A percentile compares a stretch with the other conserved stretches of the same genome.
Conservation (phyloP, 495 filamentous ascomycete genomes). For the Neurospora cerealis region DNA sequence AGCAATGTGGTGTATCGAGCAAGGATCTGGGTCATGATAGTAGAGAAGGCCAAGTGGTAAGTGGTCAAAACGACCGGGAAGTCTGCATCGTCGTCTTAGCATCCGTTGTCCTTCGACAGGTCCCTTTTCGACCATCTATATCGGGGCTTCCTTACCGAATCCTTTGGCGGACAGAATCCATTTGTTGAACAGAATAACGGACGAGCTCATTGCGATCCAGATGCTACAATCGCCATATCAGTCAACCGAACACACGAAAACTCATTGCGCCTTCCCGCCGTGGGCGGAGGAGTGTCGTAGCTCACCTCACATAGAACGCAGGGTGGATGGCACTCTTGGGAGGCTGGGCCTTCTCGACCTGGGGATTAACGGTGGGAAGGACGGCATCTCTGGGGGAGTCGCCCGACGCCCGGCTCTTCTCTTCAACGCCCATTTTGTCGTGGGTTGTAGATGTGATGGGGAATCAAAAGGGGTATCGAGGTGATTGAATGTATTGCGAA, state of each 20-base stretch:
- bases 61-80: constrained; percentile 74
- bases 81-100: constrained; percentile 26
- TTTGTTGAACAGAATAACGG: constrained; percentile 98
- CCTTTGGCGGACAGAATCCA: constrained; percentile 76
- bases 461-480: neutral
- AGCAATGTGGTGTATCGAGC: constrained; percentile 76
- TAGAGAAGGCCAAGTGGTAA: constrained; percentile 87
- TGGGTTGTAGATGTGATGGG: neutral
- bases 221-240: constrained; percentile 40
- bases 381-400: constrained; percentile 56
- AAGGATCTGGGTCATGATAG: constrained; percentile 81
- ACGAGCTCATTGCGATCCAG: constrained; percentile 89
- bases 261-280: neutral
- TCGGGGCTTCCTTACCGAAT: constrained; percentile 57
- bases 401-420: constrained; percentile 72
- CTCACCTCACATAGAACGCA: constrained; percentile 81
- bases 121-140: neutral
- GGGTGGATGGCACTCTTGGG: constrained; percentile 61
- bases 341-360: constrained; percentile 54
- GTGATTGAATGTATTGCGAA: neutral
- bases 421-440: constrained; percentile 42
- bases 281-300: constrained; percentile 10
- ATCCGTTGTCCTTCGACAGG: neutral
- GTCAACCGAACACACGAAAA: neutral
- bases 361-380: constrained; percentile 69